Percentiles rank a stretch among this genome's conserved stretches.
phyloP scores from a whole-genome alignment of 1,139 yeast species.

The Suhomyces terraborum region DNA sequence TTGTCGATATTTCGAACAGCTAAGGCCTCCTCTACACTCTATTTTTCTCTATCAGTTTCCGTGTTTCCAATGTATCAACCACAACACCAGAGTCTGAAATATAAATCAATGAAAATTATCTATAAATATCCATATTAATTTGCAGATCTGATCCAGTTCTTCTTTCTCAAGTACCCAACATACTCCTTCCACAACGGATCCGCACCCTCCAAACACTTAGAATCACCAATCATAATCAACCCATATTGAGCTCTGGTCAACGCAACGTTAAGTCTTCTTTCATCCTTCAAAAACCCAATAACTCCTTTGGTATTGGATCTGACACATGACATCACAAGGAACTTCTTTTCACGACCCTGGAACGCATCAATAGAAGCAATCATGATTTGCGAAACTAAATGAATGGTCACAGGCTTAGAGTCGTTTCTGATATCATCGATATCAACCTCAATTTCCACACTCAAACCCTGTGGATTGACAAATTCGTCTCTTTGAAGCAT shows the following conservation, averaged over 20 bases:
- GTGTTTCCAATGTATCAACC: too few species aligned
- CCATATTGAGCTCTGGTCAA: constrained; percentile 64
- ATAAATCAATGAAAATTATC: background rate
- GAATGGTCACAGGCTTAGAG: constrained; percentile 56
- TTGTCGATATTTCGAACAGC: too few species aligned
- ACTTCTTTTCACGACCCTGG: constrained; percentile 66
- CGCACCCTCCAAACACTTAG: constrained; percentile 48
- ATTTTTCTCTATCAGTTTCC: too few species aligned
- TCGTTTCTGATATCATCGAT: constrained; percentile 55
- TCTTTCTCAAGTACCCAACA: constrained; percentile 28
- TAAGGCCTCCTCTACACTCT: too few species aligned
- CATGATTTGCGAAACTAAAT: constrained; percentile 65
- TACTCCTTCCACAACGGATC: constrained; percentile 57
- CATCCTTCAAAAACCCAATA: constrained; percentile 61
- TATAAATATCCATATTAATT: background rate
- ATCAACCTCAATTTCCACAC: constrained; percentile 53
- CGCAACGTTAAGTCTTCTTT: constrained; percentile 62
- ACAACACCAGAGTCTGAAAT: too few species aligned
- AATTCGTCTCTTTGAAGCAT: constrained; percentile 50
- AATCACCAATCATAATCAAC: constrained; percentile 58
- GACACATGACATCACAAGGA: constrained; percentile 62
- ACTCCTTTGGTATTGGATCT: constrained; percentile 52
- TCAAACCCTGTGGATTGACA: constrained; percentile 56
- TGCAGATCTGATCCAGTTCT: constrained; percentile 15
- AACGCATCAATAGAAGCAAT: constrained; percentile 69